Evolutionary conservation across 2,329 filamentous ascomycete genomes (phyloP).

Genomic region (Cercospora sp.): DNA sequence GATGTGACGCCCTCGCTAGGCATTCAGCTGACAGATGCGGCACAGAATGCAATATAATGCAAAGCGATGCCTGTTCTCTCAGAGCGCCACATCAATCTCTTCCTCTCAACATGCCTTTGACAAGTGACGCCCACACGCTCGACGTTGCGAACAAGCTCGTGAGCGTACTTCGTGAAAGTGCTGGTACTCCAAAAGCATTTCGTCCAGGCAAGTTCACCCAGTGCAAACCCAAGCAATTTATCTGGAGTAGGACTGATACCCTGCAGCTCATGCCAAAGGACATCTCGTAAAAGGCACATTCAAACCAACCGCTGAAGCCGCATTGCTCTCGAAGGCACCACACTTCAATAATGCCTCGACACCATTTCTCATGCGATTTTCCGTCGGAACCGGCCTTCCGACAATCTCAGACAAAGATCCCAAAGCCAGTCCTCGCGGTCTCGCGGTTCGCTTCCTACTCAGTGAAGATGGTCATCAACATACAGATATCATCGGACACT

Average conservation of each 20-base stretch:
- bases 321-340: constrained; percentile 40
- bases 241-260: background rate
- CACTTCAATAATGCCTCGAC: constrained; percentile 31
- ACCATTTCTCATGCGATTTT: constrained; percentile 33
- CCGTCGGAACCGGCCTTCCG: constrained; percentile 31
- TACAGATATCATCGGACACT: constrained; percentile 59
- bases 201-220: constrained; percentile 26
- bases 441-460: constrained; percentile 53
- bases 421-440: constrained; percentile 41
- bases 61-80: background rate
- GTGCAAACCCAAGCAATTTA: background rate
- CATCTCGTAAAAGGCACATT: constrained; percentile 55
- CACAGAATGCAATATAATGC: constrained; percentile 1
- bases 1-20: background rate
- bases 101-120: constrained; percentile 28
- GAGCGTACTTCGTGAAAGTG: constrained; percentile 28
- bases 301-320: constrained; percentile 48
- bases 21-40: constrained; percentile 1
- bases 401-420: constrained; percentile 32
- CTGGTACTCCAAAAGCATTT: constrained; percentile 29
- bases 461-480: constrained; percentile 46
- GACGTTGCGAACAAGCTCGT: constrained; percentile 29
- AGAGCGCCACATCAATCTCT: background rate
- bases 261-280: constrained; percentile 56
- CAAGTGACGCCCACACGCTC: constrained; percentile 21